These are phyloP conservation scores for Gypsophila paniculata DNA, from an alignment of 179 eudicot genomes.

Conservation along the genomic window DNA sequence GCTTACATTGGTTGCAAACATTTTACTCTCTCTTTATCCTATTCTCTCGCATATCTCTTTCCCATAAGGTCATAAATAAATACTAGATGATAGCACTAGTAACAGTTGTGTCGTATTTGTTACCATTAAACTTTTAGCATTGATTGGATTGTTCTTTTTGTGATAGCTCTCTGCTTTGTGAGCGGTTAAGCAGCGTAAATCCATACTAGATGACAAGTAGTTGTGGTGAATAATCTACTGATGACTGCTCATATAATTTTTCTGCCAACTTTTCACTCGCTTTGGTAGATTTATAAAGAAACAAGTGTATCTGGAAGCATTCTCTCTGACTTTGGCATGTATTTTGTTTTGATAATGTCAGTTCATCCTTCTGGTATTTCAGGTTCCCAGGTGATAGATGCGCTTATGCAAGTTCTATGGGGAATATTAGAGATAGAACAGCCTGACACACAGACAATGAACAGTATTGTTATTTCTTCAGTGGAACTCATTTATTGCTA, in stretches of 20 bases:
- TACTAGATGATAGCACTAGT: background rate
- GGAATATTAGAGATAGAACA: slow-evolving; percentile 97
- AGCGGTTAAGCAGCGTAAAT: background rate
- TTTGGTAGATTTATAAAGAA: background rate
- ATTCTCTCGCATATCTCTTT: too few species aligned
- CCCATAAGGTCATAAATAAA: too few species aligned
- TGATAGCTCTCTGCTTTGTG: background rate
- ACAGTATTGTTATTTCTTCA: slow-evolving; percentile 82
- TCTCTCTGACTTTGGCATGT: background rate
- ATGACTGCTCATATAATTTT: background rate
- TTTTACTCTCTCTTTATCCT: too few species aligned
- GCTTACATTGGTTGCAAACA: too few species aligned
- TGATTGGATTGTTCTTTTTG: background rate
- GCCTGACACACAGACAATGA: slow-evolving; percentile 95
- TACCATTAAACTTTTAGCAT: background rate
- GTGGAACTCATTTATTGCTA: slow-evolving; percentile 95
- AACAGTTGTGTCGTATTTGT: background rate
- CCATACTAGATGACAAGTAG: background rate
- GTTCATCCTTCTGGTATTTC: slow-evolving; percentile 19
- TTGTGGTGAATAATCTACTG: background rate
- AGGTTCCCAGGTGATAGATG: slow-evolving; percentile 93
- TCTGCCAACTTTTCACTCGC: background rate
- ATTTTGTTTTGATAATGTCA: slow-evolving; percentile 4
- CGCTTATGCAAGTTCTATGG: slow-evolving; percentile 98
- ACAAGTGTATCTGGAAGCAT: background rate